phyloP scores from a whole-genome alignment of 2,329 filamentous ascomycete genomes.

The Raffaelea albimanens region DNA sequence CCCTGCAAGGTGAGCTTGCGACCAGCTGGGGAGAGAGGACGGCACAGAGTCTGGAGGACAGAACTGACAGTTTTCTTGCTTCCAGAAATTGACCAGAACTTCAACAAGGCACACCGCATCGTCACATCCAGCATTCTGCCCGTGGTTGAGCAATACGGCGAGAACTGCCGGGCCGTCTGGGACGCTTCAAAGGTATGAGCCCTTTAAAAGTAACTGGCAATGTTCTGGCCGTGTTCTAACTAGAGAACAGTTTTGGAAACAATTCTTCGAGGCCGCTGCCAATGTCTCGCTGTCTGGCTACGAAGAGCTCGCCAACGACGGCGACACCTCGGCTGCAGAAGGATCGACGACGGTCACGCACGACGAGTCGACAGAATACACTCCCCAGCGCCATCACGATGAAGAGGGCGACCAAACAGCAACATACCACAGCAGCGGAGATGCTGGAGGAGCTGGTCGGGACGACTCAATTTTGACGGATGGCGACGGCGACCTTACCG shows the following conservation, averaged over 20 bases:
- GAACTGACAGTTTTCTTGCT: constrained; percentile 5
- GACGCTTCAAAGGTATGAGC: constrained; percentile 75
- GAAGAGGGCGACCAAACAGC: constrained; percentile 27
- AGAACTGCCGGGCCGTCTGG: constrained; percentile 91
- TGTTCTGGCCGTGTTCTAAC: background rate
- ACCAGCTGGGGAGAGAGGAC: no score
- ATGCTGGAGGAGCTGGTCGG: constrained; percentile 7
- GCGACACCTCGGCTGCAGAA: constrained; percentile 26
- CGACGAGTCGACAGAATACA: constrained; percentile 19
- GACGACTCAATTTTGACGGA: constrained; percentile 63
- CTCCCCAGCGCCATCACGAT: constrained; percentile 29
- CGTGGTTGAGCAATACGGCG: constrained; percentile 88
- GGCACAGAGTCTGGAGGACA: background rate
- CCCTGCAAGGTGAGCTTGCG: constrained; percentile 74
- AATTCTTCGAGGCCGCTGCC: constrained; percentile 97
- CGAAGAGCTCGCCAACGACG: constrained; percentile 57
- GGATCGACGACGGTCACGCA: background rate
- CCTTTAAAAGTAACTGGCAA: background rate
- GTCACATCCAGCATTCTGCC: constrained; percentile 90
- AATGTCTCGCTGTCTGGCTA: constrained; percentile 95
- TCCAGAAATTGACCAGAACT: constrained; percentile 94
- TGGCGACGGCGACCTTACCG: constrained; percentile 45
- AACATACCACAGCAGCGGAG: constrained; percentile 22
- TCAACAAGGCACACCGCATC: constrained; percentile 91
- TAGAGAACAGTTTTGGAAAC: constrained; percentile 80